These are phyloP conservation scores for Evansstolkia leycettana DNA, from an alignment of 495 filamentous ascomycete species.

Conservation along the genomic window DNA sequence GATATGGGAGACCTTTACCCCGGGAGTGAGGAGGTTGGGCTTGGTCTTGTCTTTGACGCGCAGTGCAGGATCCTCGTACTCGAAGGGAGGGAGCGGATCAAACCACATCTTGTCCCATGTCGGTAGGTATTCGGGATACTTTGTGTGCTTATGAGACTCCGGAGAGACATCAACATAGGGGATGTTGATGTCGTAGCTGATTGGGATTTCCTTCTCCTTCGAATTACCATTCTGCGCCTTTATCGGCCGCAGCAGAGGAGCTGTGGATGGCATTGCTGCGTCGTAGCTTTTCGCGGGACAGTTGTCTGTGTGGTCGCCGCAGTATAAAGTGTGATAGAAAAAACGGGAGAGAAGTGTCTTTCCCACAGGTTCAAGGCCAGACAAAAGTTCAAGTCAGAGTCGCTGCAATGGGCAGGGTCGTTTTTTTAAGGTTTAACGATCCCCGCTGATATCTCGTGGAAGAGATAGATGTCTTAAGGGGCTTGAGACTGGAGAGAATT, in stretches of 20 bases:
- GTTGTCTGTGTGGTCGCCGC: no score
- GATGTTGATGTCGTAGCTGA: conserved; percentile 47
- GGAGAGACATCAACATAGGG: conserved; percentile 35
- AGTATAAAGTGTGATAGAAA: no score
- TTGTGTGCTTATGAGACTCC: conserved; percentile 25
- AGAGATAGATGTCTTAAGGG: no score
- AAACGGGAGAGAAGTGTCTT: no score
- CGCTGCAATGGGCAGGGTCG: no score
- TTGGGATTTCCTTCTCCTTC: conserved; percentile 25
- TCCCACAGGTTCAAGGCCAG: no score
- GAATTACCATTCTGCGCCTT: conserved; percentile 17
- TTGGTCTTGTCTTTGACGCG: conserved; percentile 43
- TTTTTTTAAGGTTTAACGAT: no score
- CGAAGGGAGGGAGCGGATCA: conserved; percentile 43
- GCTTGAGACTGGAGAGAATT: no score
- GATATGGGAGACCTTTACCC: conserved; percentile 44
- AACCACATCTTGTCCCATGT: conserved; percentile 53
- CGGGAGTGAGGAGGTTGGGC: conserved; percentile 38
- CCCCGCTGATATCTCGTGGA: no score
- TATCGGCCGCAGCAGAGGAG: conserved; percentile 20
- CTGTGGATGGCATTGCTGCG: conserved; percentile 25
- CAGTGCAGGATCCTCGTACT: conserved; percentile 47
- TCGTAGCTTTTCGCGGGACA: no score
- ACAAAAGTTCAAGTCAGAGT: no score
- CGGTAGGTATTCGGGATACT: conserved; percentile 50